Percentiles rank a stretch among this genome's conserved stretches.
phyloP scores from a whole-genome alignment of 176 grass and related monocot genomes.

The Olyra latifolia region DNA sequence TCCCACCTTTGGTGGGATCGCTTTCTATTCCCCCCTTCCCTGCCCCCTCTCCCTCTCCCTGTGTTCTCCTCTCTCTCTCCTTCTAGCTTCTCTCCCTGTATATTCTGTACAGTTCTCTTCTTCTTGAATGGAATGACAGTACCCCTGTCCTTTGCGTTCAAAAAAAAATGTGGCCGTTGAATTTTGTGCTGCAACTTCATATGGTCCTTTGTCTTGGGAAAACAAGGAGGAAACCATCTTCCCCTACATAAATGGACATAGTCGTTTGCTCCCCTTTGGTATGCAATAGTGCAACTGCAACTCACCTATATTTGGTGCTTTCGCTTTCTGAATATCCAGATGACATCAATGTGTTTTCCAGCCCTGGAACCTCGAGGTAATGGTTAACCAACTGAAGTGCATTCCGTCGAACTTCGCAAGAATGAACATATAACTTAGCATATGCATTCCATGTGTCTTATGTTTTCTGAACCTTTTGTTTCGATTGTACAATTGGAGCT shows the following conservation, averaged over 20 bases:
- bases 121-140: no score
- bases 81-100: no score
- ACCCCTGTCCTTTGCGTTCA: no score
- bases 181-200: background rate
- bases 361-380: background rate
- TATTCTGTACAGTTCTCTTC: no score
- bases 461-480: background rate
- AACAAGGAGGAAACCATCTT: background rate
- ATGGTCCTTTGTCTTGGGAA: background rate
- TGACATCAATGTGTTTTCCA: background rate
- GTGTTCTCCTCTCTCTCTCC: no score
- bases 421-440: background rate
- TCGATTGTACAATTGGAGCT: background rate
- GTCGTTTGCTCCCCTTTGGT: background rate
- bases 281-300: background rate
- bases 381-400: background rate
- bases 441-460: background rate
- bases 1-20: no score
- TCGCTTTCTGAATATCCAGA: background rate
- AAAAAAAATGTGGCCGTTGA: no score
- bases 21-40: no score
- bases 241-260: background rate
- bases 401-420: background rate
- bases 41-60: no score
- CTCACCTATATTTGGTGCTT: background rate